Percentiles rank a stretch among this genome's conserved stretches.
Evolutionary conservation across 345 rosid species (phyloP).

Genomic region (Populus ilicifolia): DNA sequence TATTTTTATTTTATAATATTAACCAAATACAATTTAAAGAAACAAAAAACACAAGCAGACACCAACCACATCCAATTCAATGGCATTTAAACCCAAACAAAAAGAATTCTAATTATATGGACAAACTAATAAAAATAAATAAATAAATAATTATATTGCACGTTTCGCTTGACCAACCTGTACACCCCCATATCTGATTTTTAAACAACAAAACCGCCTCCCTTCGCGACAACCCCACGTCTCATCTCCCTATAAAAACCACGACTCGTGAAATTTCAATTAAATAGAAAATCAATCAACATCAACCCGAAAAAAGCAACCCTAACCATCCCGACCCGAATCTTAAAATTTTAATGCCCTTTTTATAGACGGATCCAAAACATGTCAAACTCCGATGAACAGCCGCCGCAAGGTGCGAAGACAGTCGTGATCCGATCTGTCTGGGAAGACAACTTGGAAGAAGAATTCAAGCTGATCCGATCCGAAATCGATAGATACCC

Average conservation of each 20-base stretch:
- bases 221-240: not conserved
- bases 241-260: not conserved
- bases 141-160: not conserved
- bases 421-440: constrained; percentile 58
- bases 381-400: constrained; percentile 8
- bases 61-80: not conserved
- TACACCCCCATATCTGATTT: not conserved
- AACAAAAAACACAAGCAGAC: not conserved
- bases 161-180: not conserved
- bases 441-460: constrained; percentile 66
- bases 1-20: no score
- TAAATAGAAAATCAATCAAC: not conserved
- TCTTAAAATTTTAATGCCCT: not conserved
- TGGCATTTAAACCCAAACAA: not conserved
- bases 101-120: not conserved
- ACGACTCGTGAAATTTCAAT: not conserved
- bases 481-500: constrained; percentile 55
- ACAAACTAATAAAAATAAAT: not conserved
- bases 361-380: not conserved
- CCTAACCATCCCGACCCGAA: not conserved
- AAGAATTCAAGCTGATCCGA: constrained; percentile 58
- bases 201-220: not conserved
- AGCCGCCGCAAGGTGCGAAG: constrained; percentile 1
- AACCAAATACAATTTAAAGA: no score
- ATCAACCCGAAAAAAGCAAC: not conserved